A percentile compares a stretch with the other conserved stretches of the same genome.
These are phyloP conservation scores for Sordaria brevicollis DNA, from an alignment of 495 filamentous ascomycete species.

Conservation along the genomic window DNA sequence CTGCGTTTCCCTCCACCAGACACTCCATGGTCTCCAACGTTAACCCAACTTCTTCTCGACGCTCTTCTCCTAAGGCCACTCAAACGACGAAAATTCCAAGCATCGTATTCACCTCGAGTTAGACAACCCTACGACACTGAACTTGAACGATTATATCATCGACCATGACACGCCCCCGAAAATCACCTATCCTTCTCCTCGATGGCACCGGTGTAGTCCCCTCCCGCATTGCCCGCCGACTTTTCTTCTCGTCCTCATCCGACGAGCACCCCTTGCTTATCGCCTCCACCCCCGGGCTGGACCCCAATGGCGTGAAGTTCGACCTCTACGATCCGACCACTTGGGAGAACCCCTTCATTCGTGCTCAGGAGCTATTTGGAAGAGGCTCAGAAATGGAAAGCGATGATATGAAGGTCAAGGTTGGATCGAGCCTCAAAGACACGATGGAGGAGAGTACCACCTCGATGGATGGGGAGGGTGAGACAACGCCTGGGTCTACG, in stretches of 20 bases:
- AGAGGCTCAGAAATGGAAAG: not conserved
- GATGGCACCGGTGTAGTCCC: constrained; percentile 42
- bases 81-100: too few relatives aligned
- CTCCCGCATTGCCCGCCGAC: constrained; percentile 28
- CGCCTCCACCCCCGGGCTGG: constrained; percentile 20
- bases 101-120: not conserved
- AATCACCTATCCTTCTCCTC: constrained; percentile 27
- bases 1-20: not conserved
- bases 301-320: constrained; percentile 26
- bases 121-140: not conserved
- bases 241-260: constrained; percentile 9
- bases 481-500: not conserved
- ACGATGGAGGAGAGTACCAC: not conserved
- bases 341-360: constrained; percentile 21
- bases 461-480: not conserved
- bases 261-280: constrained; percentile 20
- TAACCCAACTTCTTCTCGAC: not conserved
- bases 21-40: not conserved
- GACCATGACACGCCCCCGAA: not conserved
- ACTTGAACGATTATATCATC: too few relatives aligned
- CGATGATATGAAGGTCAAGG: not conserved
- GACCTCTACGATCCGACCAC: constrained; percentile 37
- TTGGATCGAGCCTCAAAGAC: not conserved
- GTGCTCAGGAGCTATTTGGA: not conserved
- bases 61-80: too few relatives aligned